These are phyloP conservation scores for Saccharum officinarum DNA, from an alignment of 176 grass and related monocot genomes.

Conservation along the genomic window DNA sequence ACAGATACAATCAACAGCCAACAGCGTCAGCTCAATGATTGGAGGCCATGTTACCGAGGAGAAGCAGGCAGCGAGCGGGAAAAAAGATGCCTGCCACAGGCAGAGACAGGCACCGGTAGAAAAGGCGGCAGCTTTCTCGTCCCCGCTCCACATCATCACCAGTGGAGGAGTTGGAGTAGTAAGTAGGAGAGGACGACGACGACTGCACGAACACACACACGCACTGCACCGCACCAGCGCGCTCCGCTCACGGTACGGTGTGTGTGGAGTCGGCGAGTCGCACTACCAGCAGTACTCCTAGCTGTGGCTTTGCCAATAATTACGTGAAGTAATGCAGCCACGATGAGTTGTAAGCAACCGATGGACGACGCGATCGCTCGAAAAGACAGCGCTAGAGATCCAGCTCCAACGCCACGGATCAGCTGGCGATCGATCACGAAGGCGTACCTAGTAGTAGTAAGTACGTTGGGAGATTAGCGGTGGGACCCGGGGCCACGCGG, in stretches of 20 bases:
- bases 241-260: neutral
- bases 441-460: neutral
- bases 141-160: slow-evolving; percentile 19
- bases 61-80: neutral
- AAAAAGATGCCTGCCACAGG: slow-evolving; percentile 10
- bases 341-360: neutral
- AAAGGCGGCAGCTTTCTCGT: slow-evolving; percentile 26
- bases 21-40: slow-evolving; percentile 31
- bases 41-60: slow-evolving; percentile 35
- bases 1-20: neutral
- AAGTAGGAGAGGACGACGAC: neutral
- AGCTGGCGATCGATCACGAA: neutral
- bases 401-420: neutral
- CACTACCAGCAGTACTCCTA: too few relatives aligned
- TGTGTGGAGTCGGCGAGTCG: too few relatives aligned
- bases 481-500: neutral
- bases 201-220: neutral
- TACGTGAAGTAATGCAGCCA: neutral
- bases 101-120: slow-evolving; percentile 35
- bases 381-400: slow-evolving; percentile 14
- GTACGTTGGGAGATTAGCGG: neutral
- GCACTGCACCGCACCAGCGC: neutral
- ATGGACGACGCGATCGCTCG: too few relatives aligned
- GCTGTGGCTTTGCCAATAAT: neutral
- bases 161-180: neutral